Evolutionary conservation across 176 grass and related monocot genomes (phyloP).

Genomic region (Puya raimondii): DNA sequence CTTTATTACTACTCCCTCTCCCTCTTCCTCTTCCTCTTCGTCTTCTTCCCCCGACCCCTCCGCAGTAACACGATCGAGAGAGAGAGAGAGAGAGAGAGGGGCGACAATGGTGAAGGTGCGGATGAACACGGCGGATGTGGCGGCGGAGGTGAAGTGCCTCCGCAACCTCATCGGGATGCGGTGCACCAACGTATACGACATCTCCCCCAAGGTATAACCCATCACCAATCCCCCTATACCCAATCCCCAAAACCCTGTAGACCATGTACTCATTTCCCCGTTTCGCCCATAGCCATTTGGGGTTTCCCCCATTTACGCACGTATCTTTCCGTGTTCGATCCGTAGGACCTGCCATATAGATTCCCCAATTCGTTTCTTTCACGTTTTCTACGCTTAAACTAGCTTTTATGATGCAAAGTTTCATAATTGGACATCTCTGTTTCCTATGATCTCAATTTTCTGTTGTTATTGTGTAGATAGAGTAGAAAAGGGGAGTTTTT

Average conservation of each 20-base stretch:
- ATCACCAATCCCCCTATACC: neutral
- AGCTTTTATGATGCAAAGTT: too few relatives aligned
- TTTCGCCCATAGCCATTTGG: neutral
- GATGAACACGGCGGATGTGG: constrained; percentile 97
- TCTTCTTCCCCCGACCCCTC: neutral
- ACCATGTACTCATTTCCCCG: neutral
- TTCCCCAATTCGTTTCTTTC: too few relatives aligned
- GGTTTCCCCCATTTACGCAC: neutral
- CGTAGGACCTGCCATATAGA: too few relatives aligned
- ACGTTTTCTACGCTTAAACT: too few relatives aligned
- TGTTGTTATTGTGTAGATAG: neutral
- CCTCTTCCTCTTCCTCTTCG: neutral
- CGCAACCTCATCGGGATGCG: constrained; percentile 96
- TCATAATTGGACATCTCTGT: too few relatives aligned
- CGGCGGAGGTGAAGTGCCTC: constrained; percentile 97
- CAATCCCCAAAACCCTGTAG: neutral
- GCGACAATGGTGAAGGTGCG: constrained; percentile 91
- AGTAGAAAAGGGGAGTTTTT: neutral
- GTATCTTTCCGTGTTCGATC: neutral
- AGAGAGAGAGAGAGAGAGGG: neutral
- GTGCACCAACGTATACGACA: constrained; percentile 94
- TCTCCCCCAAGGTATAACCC: constrained; percentile 63
- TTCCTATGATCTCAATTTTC: neutral
- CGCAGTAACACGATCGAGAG: neutral
- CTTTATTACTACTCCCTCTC: neutral